Conservation (phyloP, 352 stramenopile species). For the Phytophthora brassicae region DNA sequence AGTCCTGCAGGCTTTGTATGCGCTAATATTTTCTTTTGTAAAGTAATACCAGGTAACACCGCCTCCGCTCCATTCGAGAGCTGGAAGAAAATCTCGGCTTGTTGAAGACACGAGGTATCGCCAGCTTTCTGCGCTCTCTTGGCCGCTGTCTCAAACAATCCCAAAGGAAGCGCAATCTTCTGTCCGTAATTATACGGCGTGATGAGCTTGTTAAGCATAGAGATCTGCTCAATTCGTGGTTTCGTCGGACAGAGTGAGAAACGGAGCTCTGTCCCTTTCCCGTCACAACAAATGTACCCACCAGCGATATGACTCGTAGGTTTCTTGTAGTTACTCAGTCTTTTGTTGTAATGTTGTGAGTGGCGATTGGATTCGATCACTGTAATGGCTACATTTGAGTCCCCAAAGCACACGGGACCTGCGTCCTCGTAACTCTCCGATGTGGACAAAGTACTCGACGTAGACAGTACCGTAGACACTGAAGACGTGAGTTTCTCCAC, state of each 20-base stretch:
- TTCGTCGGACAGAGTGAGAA: slow-evolving; percentile 66
- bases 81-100: slow-evolving; percentile 71
- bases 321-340: slow-evolving; percentile 88
- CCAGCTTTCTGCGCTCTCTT: slow-evolving; percentile 30
- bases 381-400: slow-evolving; percentile 69
- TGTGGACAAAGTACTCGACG: slow-evolving; percentile 24
- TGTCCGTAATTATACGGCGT: slow-evolving; percentile 83
- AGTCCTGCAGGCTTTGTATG: slow-evolving; percentile 36
- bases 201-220: slow-evolving; percentile 86
- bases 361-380: slow-evolving; percentile 84
- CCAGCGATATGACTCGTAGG: slow-evolving; percentile 74
- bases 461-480: slow-evolving; percentile 19
- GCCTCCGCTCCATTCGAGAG: slow-evolving; percentile 60
- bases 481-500: slow-evolving; percentile 23
- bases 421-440: slow-evolving; percentile 15
- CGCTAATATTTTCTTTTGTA: slow-evolving; percentile 62
- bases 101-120: slow-evolving; percentile 35
- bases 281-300: slow-evolving; percentile 88
- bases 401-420: slow-evolving; percentile 61
- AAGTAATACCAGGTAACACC: slow-evolving; percentile 42
- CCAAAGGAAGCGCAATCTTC: slow-evolving; percentile 76
- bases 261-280: slow-evolving; percentile 70
- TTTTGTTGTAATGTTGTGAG: slow-evolving; percentile 84
- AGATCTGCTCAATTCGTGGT: slow-evolving; percentile 79
- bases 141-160: slow-evolving; percentile 55